phyloP scores from a whole-genome alignment of 164 flowering plant genomes.

The Annona squamosa region DNA sequence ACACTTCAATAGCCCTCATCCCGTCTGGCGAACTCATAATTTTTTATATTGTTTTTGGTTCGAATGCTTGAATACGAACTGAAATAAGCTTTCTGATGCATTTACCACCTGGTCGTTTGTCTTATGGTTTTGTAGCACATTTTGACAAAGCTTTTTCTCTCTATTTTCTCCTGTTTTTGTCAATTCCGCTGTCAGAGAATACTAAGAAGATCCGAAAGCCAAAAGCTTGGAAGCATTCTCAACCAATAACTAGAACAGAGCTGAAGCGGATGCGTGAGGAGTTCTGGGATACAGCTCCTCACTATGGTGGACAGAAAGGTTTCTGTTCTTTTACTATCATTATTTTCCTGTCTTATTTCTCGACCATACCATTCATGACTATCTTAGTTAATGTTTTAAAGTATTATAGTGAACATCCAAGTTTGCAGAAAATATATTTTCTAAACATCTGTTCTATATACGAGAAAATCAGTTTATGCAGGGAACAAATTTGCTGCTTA shows the following conservation, averaged over 20 bases:
- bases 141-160: background rate
- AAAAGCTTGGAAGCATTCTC: slow-evolving; percentile 81
- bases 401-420: too few species aligned
- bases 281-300: slow-evolving; percentile 98
- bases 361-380: too few species aligned
- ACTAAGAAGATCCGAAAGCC: slow-evolving; percentile 72
- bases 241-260: slow-evolving; percentile 67
- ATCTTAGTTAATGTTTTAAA: too few species aligned
- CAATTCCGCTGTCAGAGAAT: slow-evolving; percentile 28
- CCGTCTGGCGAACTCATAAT: too few species aligned
- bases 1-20: too few species aligned
- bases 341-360: too few species aligned
- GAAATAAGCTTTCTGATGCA: background rate
- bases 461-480: too few species aligned
- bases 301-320: slow-evolving; percentile 84
- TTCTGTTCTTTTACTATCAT: background rate
- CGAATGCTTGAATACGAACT: background rate
- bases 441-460: too few species aligned
- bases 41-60: background rate
- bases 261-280: slow-evolving; percentile 80
- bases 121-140: background rate
- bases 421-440: too few species aligned
- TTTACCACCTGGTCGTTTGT: background rate
- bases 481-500: too few species aligned
- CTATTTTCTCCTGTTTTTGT: background rate